Percentiles rank a stretch among this genome's conserved stretches.
Evolutionary conservation across 1,284 basidiomycete genomes (phyloP).

Genomic region (Rhodofomes roseus): DNA sequence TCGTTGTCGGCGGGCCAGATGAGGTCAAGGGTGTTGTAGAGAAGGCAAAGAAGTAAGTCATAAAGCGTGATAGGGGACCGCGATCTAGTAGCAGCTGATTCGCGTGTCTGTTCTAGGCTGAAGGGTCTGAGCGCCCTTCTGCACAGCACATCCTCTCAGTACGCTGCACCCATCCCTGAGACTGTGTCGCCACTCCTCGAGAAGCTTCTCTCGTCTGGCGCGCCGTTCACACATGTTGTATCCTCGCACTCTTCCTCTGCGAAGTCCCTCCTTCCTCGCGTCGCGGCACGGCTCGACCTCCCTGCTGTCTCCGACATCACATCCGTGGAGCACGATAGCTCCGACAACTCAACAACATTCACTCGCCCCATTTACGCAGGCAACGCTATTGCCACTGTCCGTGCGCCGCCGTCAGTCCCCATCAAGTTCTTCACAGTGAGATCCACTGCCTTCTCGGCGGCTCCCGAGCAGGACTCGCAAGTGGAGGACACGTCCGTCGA

Average conservation of each 20-base stretch:
- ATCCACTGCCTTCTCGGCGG: slow-evolving; percentile 89
- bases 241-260: slow-evolving; percentile 75
- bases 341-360: slow-evolving; percentile 75
- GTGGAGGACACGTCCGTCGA: slow-evolving; percentile 65
- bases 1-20: slow-evolving; percentile 76
- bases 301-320: slow-evolving; percentile 91
- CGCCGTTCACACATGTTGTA: slow-evolving; percentile 85
- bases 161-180: slow-evolving; percentile 46
- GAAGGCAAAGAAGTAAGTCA: slow-evolving; percentile 73
- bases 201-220: slow-evolving; percentile 34
- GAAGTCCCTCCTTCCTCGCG: slow-evolving; percentile 80
- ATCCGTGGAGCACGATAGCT: slow-evolving; percentile 72
- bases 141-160: slow-evolving; percentile 39
- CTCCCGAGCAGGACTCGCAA: slow-evolving; percentile 48
- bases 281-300: slow-evolving; percentile 84
- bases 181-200: slow-evolving; percentile 40
- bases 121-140: slow-evolving; percentile 43
- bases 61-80: background rate
- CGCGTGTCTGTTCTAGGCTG: slow-evolving; percentile 29
- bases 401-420: slow-evolving; percentile 67
- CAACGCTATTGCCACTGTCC: slow-evolving; percentile 94
- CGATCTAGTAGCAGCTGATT: background rate
- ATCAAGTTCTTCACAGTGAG: slow-evolving; percentile 97
- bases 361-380: slow-evolving; percentile 97
- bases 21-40: slow-evolving; percentile 71